Percentiles rank a stretch among this genome's conserved stretches.
Conservation (phyloP, 768 basidiomycete genomes). For the Fistulinella prunicolor region DNA sequence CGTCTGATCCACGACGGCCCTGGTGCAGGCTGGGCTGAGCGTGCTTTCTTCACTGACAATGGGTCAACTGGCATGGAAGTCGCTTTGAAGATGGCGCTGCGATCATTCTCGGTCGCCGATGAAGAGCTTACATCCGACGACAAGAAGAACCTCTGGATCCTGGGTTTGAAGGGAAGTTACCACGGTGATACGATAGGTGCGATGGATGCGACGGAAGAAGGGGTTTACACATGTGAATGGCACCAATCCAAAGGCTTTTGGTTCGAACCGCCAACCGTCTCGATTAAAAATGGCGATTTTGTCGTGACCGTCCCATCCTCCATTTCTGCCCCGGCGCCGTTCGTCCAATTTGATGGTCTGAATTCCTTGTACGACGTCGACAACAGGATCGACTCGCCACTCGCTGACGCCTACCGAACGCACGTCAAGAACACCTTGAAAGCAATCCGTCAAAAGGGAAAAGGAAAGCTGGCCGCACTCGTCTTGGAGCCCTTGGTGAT, state of each 20-base stretch:
- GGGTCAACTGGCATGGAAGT: conserved; percentile 97
- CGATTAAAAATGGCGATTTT: conserved; percentile 58
- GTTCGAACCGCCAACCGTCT: conserved; percentile 86
- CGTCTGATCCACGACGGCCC: conserved; percentile 70
- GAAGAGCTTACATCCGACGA: conserved; percentile 34
- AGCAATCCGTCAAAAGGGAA: conserved; percentile 39
- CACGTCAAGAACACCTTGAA: conserved; percentile 56
- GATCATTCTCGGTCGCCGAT: conserved; percentile 52
- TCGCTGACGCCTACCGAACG: conserved; percentile 61
- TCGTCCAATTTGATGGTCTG: conserved; percentile 40
- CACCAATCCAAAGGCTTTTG: conserved; percentile 89
- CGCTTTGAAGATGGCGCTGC: conserved; percentile 95
- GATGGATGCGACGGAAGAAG: conserved; percentile 93
- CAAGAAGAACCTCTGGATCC: conserved; percentile 61
- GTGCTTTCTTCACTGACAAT: conserved; percentile 92
- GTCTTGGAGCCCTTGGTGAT: conserved; percentile 90
- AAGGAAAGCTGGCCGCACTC: conserved; percentile 60
- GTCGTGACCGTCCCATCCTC: conserved; percentile 53
- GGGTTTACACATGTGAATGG: conserved; percentile 95
- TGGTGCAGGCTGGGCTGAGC: conserved; percentile 86
- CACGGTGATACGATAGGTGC: conserved; percentile 97
- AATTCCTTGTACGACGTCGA: conserved; percentile 69
- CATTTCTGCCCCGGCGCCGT: conserved; percentile 32
- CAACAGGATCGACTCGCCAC: conserved; percentile 51
- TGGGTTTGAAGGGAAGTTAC: conserved; percentile 91